Conservation (phyloP, 495 filamentous ascomycete species). For the Corynascus novoguineensis region DNA sequence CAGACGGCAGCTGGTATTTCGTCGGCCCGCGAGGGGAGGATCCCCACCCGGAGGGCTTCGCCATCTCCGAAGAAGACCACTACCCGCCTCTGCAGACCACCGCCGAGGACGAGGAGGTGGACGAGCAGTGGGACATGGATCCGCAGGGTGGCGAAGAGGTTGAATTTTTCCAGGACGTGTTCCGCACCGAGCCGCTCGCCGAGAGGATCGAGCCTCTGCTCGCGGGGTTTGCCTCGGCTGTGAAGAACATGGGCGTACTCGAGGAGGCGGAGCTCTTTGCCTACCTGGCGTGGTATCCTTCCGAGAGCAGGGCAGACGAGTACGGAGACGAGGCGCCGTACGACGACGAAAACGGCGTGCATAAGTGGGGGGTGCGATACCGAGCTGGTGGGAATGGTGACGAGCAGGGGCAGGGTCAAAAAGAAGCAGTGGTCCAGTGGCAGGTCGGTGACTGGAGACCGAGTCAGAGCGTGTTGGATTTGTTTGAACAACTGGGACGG, state of each 20-base stretch:
- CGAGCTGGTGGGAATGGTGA: not conserved
- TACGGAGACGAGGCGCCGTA: constrained; percentile 7
- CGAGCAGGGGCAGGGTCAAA: not conserved
- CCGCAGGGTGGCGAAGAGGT: not conserved
- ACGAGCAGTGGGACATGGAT: constrained; percentile 1
- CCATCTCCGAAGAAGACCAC: constrained; percentile 1
- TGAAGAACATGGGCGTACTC: constrained; percentile 10
- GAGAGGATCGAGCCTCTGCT: constrained; percentile 7
- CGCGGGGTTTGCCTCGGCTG: not conserved
- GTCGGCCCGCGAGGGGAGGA: constrained; percentile 7
- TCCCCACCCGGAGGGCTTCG: not conserved
- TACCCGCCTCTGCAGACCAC: not conserved
- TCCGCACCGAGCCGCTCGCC: constrained; percentile 4
- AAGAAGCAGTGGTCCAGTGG: constrained; percentile 6
- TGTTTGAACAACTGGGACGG: constrained; percentile 1
- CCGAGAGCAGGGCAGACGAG: constrained; percentile 14
- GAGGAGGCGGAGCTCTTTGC: constrained; percentile 24
- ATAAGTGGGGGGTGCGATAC: constrained; percentile 4
- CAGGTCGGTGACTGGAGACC: constrained; percentile 8
- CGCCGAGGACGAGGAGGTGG: constrained; percentile 2
- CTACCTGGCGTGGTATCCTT: constrained; percentile 23
- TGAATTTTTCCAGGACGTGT: not conserved
- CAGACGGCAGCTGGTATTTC: constrained; percentile 9
- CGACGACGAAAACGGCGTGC: not conserved
- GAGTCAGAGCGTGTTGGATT: not conserved